These are phyloP conservation scores for Debaryomyces fabryi DNA, from an alignment of 1,139 yeast species.

Conservation along the genomic window DNA sequence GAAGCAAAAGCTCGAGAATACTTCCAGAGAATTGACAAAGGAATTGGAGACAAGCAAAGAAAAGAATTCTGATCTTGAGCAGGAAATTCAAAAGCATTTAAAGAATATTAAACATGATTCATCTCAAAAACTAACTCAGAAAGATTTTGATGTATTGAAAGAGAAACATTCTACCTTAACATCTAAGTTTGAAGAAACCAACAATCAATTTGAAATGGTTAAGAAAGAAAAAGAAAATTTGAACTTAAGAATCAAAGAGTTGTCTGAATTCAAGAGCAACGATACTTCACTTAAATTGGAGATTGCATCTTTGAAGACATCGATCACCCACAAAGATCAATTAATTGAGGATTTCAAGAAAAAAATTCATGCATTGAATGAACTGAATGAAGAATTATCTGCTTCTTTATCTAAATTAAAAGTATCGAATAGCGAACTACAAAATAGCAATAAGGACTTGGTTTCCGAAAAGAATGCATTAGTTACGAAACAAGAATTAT, in stretches of 20 bases:
- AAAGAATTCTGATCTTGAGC: conserved; percentile 11
- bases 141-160: conserved; percentile 10
- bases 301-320: conserved; percentile 40
- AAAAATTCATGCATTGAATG: conserved; percentile 36
- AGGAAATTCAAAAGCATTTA: conserved; percentile 10
- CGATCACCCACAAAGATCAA: conserved; percentile 51
- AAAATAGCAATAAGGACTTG: conserved; percentile 34
- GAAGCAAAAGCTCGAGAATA: conserved; percentile 1
- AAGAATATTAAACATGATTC: conserved; percentile 7
- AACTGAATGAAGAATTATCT: conserved; percentile 39
- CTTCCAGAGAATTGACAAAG: background rate
- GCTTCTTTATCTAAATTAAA: conserved; percentile 46
- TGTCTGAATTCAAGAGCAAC: conserved; percentile 35
- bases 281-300: conserved; percentile 48
- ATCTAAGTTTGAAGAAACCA: conserved; percentile 13
- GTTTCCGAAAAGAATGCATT: conserved; percentile 42
- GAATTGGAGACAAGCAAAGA: conserved; percentile 12
- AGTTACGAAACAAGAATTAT: conserved; percentile 42
- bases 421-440: conserved; percentile 46
- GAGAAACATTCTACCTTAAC: conserved; percentile 12
- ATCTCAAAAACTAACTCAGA: conserved; percentile 1
- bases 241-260: conserved; percentile 32
- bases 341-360: conserved; percentile 48
- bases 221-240: conserved; percentile 30
- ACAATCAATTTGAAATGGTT: conserved; percentile 26